Percentiles rank a stretch among this genome's conserved stretches.
phyloP scores from a whole-genome alignment of 805 yeast genomes.

The Torulaspora franciscae region DNA sequence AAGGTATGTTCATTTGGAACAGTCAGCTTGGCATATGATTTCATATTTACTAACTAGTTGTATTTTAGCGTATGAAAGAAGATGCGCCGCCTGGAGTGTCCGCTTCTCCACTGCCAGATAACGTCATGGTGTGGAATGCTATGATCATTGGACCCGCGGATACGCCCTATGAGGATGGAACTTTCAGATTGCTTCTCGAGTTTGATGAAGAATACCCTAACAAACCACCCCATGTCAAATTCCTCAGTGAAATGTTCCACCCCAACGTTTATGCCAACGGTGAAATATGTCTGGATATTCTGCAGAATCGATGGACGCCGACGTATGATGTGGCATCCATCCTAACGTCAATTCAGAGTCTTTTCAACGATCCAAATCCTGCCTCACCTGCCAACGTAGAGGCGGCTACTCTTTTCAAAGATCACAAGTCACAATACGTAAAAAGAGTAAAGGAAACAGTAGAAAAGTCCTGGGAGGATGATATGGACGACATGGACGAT shows the following conservation, averaged over 20 bases:
- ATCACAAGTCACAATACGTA: conserved; percentile 87
- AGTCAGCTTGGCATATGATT: too few relatives aligned
- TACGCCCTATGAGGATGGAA: conserved; percentile 97
- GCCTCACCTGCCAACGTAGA: conserved; percentile 97
- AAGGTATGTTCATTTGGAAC: conserved; percentile 47
- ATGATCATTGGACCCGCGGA: conserved; percentile 96
- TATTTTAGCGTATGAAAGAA: conserved; percentile 76
- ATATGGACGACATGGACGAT: conserved; percentile 43
- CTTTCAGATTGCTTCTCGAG: conserved; percentile 77
- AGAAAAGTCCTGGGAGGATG: conserved; percentile 90
- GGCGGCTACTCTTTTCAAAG: conserved; percentile 92
- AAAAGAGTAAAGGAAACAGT: conserved; percentile 93
- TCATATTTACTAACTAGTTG: conserved; percentile 16
- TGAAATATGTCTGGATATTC: conserved; percentile 89
- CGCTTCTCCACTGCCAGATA: conserved; percentile 94
- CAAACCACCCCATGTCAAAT: conserved; percentile 91
- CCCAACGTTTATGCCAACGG: conserved; percentile 96
- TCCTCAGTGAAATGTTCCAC: conserved; percentile 92
- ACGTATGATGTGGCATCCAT: conserved; percentile 96
- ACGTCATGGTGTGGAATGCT: conserved; percentile 96
- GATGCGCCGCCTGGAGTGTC: conserved; percentile 98
- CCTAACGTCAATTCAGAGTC: conserved; percentile 84
- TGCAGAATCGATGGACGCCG: conserved; percentile 98
- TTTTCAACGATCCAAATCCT: conserved; percentile 93
- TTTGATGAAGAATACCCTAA: conserved; percentile 97